Percentiles rank a stretch among this genome's conserved stretches.
Evolutionary conservation across 139 green algal species (phyloP).

Genomic region (Chlorella sp.): DNA sequence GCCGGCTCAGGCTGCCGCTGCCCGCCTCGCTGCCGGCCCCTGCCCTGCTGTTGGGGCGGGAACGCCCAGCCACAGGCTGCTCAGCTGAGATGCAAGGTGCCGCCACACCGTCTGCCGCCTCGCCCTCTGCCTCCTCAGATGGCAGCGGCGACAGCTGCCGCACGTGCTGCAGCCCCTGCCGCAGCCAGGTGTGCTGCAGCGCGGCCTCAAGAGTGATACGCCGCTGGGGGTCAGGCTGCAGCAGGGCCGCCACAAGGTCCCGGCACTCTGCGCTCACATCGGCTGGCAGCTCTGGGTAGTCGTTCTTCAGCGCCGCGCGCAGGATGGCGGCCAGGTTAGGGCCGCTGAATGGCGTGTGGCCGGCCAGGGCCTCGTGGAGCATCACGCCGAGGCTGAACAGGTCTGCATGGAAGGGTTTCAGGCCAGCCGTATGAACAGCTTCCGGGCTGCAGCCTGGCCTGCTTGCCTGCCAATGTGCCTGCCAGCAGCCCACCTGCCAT

Average conservation of each 20-base stretch:
- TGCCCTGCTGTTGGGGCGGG: no score
- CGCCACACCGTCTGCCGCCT: background rate
- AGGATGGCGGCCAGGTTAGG: conserved; percentile 29
- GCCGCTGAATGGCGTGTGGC: conserved; percentile 61
- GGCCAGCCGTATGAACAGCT: background rate
- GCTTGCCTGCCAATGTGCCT: background rate
- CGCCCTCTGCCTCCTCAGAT: background rate
- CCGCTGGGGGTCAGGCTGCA: background rate
- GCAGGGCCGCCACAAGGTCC: conserved; percentile 44
- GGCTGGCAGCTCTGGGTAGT: conserved; percentile 46
- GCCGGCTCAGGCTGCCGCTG: no score
- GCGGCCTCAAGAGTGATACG: background rate
- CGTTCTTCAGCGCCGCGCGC: background rate
- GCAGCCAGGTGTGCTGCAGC: conserved; percentile 1
- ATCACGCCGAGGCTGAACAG: conserved; percentile 73
- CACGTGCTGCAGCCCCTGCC: background rate
- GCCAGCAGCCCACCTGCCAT: background rate
- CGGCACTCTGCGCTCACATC: conserved; percentile 35
- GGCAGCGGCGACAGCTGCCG: background rate
- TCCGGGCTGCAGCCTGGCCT: background rate
- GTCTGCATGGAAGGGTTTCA: conserved; percentile 40
- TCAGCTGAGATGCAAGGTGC: no score
- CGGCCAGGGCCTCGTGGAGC: conserved; percentile 65
- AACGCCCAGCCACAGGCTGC: no score
- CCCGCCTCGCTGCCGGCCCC: no score